Evolutionary conservation across 495 filamentous ascomycete genomes (phyloP).

Genomic region (Lineolata rhizophorae): DNA sequence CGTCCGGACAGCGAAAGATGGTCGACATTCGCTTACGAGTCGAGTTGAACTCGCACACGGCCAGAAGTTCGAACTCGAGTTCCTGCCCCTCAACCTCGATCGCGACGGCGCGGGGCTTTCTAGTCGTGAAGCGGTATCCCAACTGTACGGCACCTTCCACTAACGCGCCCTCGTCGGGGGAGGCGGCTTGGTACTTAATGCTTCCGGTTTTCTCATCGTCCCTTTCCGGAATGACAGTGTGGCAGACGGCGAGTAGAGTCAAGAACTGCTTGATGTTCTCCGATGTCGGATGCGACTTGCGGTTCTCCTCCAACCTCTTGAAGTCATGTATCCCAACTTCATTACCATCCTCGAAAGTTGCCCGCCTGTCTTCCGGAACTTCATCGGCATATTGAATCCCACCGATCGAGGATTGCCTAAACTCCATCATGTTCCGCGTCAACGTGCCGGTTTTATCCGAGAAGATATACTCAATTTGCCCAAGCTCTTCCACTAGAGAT

Average conservation of each 20-base stretch:
- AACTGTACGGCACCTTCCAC: slow-evolving; percentile 76
- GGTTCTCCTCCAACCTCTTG: slow-evolving; percentile 49
- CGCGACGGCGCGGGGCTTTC: slow-evolving; percentile 69
- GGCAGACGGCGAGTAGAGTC: slow-evolving; percentile 70
- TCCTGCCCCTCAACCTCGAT: slow-evolving; percentile 51
- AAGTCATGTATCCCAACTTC: slow-evolving; percentile 80
- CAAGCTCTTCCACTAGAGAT: slow-evolving; percentile 88
- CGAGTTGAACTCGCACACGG: slow-evolving; percentile 97
- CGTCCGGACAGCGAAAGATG: slow-evolving; percentile 90
- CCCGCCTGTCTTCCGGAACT: slow-evolving; percentile 74
- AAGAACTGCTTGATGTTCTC: slow-evolving; percentile 77
- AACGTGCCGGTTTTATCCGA: slow-evolving; percentile 98
- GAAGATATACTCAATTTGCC: slow-evolving; percentile 97
- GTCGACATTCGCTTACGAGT: slow-evolving; percentile 96
- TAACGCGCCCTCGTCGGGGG: slow-evolving; percentile 89
- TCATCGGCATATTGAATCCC: slow-evolving; percentile 90
- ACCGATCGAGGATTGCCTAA: slow-evolving; percentile 78
- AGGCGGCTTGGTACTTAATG: slow-evolving; percentile 96
- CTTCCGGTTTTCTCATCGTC: slow-evolving; percentile 47
- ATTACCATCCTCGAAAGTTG: slow-evolving; percentile 48
- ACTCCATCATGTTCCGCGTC: slow-evolving; percentile 98
- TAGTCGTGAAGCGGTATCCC: slow-evolving; percentile 75
- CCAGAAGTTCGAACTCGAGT: slow-evolving; percentile 73
- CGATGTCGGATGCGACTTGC: slow-evolving; percentile 42
- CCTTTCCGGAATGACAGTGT: slow-evolving; percentile 91